Evolutionary conservation across 164 flowering plant genomes (phyloP).

Genomic region (Litsea cubeba): DNA sequence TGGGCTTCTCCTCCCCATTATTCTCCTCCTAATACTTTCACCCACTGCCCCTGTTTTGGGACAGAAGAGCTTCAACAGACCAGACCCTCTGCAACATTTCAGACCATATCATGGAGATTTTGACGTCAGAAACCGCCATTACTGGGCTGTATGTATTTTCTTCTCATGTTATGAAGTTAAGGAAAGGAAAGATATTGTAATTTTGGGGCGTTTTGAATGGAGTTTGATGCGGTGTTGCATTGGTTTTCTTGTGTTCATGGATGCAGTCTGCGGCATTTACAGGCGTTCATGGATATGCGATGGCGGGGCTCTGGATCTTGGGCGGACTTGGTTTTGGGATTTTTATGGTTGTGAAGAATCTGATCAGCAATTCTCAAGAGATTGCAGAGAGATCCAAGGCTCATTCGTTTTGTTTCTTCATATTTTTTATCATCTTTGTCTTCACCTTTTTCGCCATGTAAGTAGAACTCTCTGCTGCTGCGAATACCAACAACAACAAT

Average conservation of each 20-base stretch:
- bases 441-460: constrained; percentile 49
- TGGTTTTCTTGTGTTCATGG: background rate
- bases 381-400: constrained; percentile 13
- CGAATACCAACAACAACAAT: too few species aligned
- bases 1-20: constrained; percentile 17
- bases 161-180: background rate
- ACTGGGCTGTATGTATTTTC: constrained; percentile 51
- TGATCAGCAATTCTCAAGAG: constrained; percentile 13
- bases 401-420: constrained; percentile 11
- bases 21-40: constrained; percentile 23
- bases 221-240: background rate
- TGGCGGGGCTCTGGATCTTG: constrained; percentile 46
- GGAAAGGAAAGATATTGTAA: background rate
- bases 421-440: constrained; percentile 30
- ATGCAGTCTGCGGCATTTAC: constrained; percentile 59
- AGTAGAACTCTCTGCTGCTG: constrained; percentile 13
- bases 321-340: constrained; percentile 44
- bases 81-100: constrained; percentile 46
- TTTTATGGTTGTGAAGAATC: constrained; percentile 27
- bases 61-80: constrained; percentile 28
- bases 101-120: constrained; percentile 42
- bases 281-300: constrained; percentile 56
- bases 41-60: constrained; percentile 19
- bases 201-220: background rate
- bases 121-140: constrained; percentile 43